Base-by-base conservation (phyloP, 768 basidiomycete genomes). In the Lactifluus rugatus region DNA sequence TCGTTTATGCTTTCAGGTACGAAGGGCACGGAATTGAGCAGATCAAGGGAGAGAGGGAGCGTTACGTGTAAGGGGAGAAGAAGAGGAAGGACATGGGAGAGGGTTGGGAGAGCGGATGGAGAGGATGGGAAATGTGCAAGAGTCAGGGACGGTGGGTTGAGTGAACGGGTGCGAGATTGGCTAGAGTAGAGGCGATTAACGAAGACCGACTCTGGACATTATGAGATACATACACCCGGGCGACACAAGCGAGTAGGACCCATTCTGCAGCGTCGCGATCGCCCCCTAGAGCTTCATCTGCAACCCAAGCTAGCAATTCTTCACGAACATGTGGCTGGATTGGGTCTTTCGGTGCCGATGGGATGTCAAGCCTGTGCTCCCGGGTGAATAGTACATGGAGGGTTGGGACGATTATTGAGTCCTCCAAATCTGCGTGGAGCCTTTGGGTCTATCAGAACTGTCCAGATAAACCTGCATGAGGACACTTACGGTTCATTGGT, bases 251-350 rank as follows among this genome's bases (percentile, higher is more conserved):
- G 26, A 91, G 73, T 5, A 92, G 73, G 7, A 87, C 74, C 85
- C 85, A 90, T 70, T 90, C 84, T 23, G 89, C 87, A 2, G 83
- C 83, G 21, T 80, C 73, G 31, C 64, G 68, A 65, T 93, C 89
- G 4, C 86, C 84, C 0, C 76, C 85, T 4, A 92, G 74, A 11
- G 76, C 81, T 65, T 87, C 81, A 23, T 76, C 70, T 0, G 89
- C 85, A 49, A 93, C 79, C 90, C 90, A 93, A 0, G 71, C 61
- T 39, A 91, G 75, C 17, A 93, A 73, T 46, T 83, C 78, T 8
- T 75, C 66, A 37, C 85, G 75, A 16, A 81, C 57, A 5, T 48
- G 49, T n/a, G 66, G 63, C 14, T 64, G 14, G 66, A 55, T 19
- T 50, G 58, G 48, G 52, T 63, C 19, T 56, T 52, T 45, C 62